phyloP scores from a whole-genome alignment of 2,329 filamentous ascomycete genomes.

The Phyllosticta paracitricarpa region DNA sequence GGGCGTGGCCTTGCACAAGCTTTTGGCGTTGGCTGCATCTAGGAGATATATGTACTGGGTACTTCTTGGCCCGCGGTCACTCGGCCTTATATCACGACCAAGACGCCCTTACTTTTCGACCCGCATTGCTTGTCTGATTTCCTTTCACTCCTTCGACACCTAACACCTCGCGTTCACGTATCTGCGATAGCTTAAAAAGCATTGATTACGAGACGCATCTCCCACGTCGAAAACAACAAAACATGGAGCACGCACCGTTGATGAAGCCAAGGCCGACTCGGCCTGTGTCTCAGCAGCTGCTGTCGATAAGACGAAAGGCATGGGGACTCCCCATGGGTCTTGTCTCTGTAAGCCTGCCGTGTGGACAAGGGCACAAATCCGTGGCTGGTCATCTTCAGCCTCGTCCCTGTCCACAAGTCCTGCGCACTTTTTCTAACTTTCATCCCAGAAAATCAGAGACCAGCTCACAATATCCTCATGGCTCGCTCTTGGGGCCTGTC shows the following conservation, averaged over 20 bases:
- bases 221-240: no score
- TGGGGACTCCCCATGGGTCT: slow-evolving; percentile 2
- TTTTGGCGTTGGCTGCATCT: no score
- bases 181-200: no score
- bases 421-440: background rate
- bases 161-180: no score
- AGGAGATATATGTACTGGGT: no score
- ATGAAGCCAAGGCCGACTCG: background rate
- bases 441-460: background rate
- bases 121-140: no score
- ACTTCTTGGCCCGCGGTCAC: no score
- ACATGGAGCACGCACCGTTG: background rate
- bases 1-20: no score
- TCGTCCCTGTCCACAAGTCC: background rate
- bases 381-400: background rate
- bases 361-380: background rate
- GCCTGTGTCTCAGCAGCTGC: background rate
- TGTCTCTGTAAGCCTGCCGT: background rate
- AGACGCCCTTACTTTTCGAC: no score
- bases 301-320: background rate
- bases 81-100: no score
- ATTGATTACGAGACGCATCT: no score
- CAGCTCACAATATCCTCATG: slow-evolving; percentile 29
- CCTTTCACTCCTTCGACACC: no score
- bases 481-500: slow-evolving; percentile 30